Base-by-base conservation (phyloP, 2,329 filamentous ascomycete species). In the Pseudogymnoascus sp. region DNA sequence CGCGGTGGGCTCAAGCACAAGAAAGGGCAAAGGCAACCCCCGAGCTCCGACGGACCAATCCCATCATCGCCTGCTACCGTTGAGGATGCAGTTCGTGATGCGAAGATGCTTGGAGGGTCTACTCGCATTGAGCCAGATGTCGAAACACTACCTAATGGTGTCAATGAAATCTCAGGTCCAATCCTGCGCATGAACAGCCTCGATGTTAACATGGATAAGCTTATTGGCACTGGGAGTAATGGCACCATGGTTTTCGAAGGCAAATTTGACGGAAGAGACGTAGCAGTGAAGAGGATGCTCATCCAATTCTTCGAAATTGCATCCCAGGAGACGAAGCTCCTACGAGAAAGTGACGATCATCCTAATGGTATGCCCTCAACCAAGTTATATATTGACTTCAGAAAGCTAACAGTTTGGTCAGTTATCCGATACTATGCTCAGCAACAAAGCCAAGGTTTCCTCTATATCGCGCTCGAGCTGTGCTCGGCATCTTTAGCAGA, bases 341-440 rank as follows among this genome's bases (percentile, higher is more conserved):
- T 99, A 10, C 84, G 95, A 64, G 92, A 97, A 74, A 97, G 92
- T 71, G 94, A 99, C 68, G 90, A 97, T 69, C 94, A 99, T 71
- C 88, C 89, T 11, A 97, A 99, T 73, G 84, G 83, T 85, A 77
- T 66, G 75, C 68, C 21, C 19, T 52, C 21, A 7, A n/a, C 16
- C 55, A 14, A 16, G 21, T 14, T 26, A 49, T 35, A 29, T 7
- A 39, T 11, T 59, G 31, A 16, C n/a, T 60, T 39, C 26, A 21
- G 7, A 31, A 60, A 64, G 60, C 69, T 76, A 71, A 77, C 61
- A 14, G 23, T 26, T 21, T 31, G 14, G 11, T 3, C 62, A 86
- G 93, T 99, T 43, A 96, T 99, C 67, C 91, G 93, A 39, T 99
- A 99, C 72, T 97, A 91, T 71, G 92, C 92, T 59, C 92, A 96